Evolutionary conservation across 2,329 filamentous ascomycete species (phyloP), one percentile per base, ranked within the genome.

Genomic region (Beauveria brongniartii): DNA sequence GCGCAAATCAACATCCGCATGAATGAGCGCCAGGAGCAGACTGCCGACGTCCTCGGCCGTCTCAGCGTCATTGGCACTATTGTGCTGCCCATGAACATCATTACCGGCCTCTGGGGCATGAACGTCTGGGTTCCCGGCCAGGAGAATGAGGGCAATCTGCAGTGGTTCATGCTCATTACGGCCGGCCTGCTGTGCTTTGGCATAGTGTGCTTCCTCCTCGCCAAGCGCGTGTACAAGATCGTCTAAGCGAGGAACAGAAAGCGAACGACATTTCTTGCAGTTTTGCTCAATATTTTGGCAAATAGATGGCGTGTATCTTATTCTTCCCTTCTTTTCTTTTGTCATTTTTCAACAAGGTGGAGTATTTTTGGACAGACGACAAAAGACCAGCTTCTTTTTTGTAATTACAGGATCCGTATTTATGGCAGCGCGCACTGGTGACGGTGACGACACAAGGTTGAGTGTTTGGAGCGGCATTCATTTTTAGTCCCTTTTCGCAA

Each of bases 1-100:
- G 94, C 94, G 0, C 94, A 99, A 73, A 97, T 99, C 77, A 97
- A 97, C 74, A 96, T 97, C 68, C 87, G 92, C 69, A 97, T 97
- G 93, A 97, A 97, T 74, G 93, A 97, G 78, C 88, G 94, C 52
- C 91, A 95, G 72, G 93, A 99, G 73, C 88, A 95, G 76, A 99
- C 94, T 1, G 91, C 92, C 46, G 93, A 99, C 71, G 92, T 97
- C 1, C 83, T 99, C 14, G 92, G 92, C 65, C 96, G 94, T 74
- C 82, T 99, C 63, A 97, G 94, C 0, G 94, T 99, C 1, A 81
- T 99, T 1, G 94, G 94, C 65, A 99, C 94, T 6, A 97, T 99
- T 67, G 93, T 99, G 3, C 79, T 99, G 61, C 94, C 94, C 12
- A 96, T 99, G 92, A 99, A 99, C 72, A 96, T 99, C 71, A 93